Percentiles rank a stretch among this genome's conserved stretches.
These are phyloP conservation scores for Arthroderma sp. DNA, from an alignment of 2,329 filamentous ascomycete species.

Conservation along the genomic window DNA sequence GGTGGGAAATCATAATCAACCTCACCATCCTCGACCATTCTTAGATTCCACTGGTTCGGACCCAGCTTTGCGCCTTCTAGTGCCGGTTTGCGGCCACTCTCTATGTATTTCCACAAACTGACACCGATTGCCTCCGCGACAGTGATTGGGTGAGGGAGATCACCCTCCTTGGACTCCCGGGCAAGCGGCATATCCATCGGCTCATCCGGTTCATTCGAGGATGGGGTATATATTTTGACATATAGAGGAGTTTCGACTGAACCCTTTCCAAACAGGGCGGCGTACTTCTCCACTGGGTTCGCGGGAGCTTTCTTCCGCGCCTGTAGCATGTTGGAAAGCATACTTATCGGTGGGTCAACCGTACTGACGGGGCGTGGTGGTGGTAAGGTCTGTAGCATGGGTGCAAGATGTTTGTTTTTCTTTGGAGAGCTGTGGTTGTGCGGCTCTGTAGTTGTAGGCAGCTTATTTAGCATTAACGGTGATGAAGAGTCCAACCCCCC, in stretches of 20 bases:
- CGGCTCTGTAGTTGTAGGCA: conserved; percentile 22
- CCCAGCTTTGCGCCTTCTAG: conserved; percentile 41
- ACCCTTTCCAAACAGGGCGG: conserved; percentile 47
- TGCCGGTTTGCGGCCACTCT: conserved; percentile 43
- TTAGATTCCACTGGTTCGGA: conserved; percentile 50
- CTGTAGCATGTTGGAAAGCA: conserved; percentile 45
- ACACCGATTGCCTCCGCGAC: conserved; percentile 52
- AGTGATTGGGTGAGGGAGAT: conserved; percentile 35
- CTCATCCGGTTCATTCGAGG: conserved; percentile 42
- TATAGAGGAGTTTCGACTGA: conserved; percentile 44
- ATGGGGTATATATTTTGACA: conserved; percentile 51
- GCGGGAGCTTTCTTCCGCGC: conserved; percentile 43
- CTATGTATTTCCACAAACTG: conserved; percentile 47
- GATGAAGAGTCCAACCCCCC: conserved; percentile 38
- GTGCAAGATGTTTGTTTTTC: conserved; percentile 33
- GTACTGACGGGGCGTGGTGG: conserved; percentile 50
- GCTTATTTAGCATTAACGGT: conserved; percentile 30
- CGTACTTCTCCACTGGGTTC: conserved; percentile 51
- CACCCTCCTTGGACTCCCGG: conserved; percentile 41
- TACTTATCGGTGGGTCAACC: conserved; percentile 40
- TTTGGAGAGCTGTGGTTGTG: conserved; percentile 33
- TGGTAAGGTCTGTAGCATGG: conserved; percentile 45
- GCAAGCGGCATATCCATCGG: conserved; percentile 46
- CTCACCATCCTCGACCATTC: conserved; percentile 57
- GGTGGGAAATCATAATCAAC: conserved; percentile 55